These are phyloP conservation scores for Phlebiopsis flavidoalba DNA, from an alignment of 768 basidiomycete genomes.

Conservation along the genomic window DNA sequence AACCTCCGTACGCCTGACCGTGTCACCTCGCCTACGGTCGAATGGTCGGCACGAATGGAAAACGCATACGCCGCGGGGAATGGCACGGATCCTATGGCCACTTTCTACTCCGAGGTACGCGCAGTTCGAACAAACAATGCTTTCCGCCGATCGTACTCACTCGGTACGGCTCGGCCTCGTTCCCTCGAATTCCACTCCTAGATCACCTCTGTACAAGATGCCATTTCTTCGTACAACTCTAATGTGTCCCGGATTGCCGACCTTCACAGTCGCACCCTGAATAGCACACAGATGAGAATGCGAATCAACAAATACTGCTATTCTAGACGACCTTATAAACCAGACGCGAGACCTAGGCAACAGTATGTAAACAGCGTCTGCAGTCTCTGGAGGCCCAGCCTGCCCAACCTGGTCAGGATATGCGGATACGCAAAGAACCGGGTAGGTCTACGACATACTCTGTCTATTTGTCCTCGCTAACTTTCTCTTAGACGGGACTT, in stretches of 20 bases:
- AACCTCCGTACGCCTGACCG: conserved; percentile 17
- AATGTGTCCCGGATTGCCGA: conserved; percentile 68
- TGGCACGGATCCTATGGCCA: conserved; percentile 21
- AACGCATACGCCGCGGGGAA: conserved; percentile 14
- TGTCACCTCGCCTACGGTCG: conserved; percentile 12
- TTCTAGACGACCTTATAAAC: conserved; percentile 64
- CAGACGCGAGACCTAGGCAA: conserved; percentile 69
- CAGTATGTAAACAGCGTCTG: conserved; percentile 65
- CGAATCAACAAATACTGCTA: conserved; percentile 54
- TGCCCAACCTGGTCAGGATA: conserved; percentile 58
- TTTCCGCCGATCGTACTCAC: not conserved
- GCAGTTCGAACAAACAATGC: not conserved
- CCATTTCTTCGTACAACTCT: conserved; percentile 57
- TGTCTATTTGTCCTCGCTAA: not conserved
- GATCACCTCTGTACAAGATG: conserved; percentile 76
- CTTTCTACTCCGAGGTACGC: conserved; percentile 29
- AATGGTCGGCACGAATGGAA: not conserved
- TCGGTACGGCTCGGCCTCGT: not conserved
- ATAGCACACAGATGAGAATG: conserved; percentile 69
- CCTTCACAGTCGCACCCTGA: conserved; percentile 68
- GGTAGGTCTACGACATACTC: conserved; percentile 31
- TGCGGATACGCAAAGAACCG: conserved; percentile 75
- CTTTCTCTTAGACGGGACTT: conserved; percentile 13
- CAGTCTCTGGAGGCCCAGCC: conserved; percentile 66
- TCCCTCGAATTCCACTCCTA: conserved; percentile 23